phyloP scores from a whole-genome alignment of 495 filamentous ascomycete genomes.

The Aspergillus egyptiacus region DNA sequence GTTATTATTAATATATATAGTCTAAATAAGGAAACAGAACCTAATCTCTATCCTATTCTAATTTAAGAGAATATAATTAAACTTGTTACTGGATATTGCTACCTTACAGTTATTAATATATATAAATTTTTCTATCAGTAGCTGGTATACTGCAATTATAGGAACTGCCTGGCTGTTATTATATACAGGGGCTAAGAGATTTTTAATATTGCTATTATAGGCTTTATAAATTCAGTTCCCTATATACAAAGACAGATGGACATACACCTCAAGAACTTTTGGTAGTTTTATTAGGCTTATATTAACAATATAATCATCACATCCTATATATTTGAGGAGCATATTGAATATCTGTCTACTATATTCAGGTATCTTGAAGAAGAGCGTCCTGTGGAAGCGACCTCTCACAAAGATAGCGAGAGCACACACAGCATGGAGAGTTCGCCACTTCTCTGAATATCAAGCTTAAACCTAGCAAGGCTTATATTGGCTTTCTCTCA shows the following conservation, averaged over 20 bases:
- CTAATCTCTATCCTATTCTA: too few relatives aligned
- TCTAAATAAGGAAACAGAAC: too few relatives aligned
- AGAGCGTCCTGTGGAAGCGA: too few relatives aligned
- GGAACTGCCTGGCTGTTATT: neutral
- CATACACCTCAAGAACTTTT: neutral
- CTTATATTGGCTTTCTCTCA: neutral
- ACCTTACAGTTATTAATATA: neutral
- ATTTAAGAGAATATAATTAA: constrained; percentile 1
- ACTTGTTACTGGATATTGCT: neutral
- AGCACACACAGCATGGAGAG: too few relatives aligned
- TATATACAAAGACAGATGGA: neutral
- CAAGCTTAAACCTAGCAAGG: neutral
- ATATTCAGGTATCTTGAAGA: too few relatives aligned
- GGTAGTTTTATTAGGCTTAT: neutral
- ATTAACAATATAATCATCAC: neutral
- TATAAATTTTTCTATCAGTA: neutral
- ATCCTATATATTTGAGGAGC: neutral
- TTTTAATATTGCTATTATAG: neutral
- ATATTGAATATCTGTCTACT: neutral
- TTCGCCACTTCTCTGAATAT: too few relatives aligned
- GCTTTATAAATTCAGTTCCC: neutral
- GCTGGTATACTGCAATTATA: neutral
- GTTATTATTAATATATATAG: too few relatives aligned
- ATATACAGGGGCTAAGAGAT: neutral
- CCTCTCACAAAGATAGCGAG: too few relatives aligned